Conservation (phyloP, 176 grass and related monocot species). For the Pontederia paniculata region DNA sequence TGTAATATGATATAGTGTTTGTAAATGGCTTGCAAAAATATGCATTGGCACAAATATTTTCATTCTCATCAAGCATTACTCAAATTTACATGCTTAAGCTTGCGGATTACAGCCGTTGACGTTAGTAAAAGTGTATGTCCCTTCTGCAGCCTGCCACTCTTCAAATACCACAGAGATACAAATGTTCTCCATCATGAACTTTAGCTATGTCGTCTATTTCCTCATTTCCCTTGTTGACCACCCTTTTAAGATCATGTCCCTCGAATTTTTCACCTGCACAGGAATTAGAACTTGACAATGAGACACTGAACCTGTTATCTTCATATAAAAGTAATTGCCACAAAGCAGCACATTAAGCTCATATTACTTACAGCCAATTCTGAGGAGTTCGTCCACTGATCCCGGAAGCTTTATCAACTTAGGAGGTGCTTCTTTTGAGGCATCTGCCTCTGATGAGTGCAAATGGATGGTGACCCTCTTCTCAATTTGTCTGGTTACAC, state of each 20-base stretch:
- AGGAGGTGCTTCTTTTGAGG: background rate
- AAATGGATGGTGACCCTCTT: conserved; percentile 22
- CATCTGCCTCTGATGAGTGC: background rate
- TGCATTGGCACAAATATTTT: no score
- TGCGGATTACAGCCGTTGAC: no score
- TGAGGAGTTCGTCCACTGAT: conserved; percentile 16
- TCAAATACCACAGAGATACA: conserved; percentile 14
- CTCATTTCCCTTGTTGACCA: conserved; percentile 9
- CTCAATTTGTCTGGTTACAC: background rate
- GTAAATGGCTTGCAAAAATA: no score
- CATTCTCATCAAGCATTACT: no score
- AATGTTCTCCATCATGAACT: conserved; percentile 22
- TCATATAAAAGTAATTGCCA: background rate
- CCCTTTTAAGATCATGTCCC: conserved; percentile 9
- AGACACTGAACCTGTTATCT: background rate
- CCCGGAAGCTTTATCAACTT: conserved; percentile 17
- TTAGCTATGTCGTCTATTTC: conserved; percentile 17
- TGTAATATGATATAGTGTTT: no score
- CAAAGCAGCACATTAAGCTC: background rate
- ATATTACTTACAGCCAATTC: conserved; percentile 14
- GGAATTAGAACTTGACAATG: background rate
- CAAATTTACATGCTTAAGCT: no score
- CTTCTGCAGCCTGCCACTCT: no score
- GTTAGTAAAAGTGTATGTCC: no score
- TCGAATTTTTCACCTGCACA: conserved; percentile 22